Conservation (phyloP, 106 monocot genomes). For the Dendrobium officinale region DNA sequence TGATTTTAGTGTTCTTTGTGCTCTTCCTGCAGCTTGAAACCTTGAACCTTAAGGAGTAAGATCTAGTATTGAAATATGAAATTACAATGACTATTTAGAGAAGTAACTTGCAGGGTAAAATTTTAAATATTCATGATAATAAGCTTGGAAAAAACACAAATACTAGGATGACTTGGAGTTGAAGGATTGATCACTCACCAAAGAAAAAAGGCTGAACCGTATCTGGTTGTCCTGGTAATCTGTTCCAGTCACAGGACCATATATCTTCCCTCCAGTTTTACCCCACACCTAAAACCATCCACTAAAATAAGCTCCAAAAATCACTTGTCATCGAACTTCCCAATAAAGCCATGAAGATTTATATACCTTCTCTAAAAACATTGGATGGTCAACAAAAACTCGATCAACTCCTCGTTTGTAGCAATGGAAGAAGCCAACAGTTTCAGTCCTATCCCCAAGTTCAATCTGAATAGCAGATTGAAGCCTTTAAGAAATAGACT, state of each 20-base stretch:
- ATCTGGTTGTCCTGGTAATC: constrained; percentile 83
- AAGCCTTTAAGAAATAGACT: background rate
- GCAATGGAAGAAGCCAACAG: constrained; percentile 81
- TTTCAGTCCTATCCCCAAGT: constrained; percentile 48
- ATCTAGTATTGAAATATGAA: background rate
- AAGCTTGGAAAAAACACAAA: background rate
- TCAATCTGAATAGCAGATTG: constrained; percentile 34
- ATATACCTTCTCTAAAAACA: constrained; percentile 84
- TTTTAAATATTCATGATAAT: background rate
- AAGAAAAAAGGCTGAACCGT: constrained; percentile 58
- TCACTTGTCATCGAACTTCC: background rate
- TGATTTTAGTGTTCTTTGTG: no score
- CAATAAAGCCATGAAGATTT: background rate
- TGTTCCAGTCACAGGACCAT: constrained; percentile 73
- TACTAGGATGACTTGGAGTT: background rate
- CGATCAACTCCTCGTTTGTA: constrained; percentile 92
- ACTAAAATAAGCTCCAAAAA: background rate
- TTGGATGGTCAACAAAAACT: constrained; percentile 87
- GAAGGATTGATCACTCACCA: constrained; percentile 34
- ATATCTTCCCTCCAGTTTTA: constrained; percentile 74
- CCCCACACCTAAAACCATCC: constrained; percentile 67
- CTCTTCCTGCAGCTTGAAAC: no score
- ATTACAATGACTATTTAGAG: background rate
- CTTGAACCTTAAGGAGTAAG: no score
- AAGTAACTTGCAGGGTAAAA: background rate